A percentile compares a stretch with the other conserved stretches of the same genome.
These are phyloP conservation scores for Phytophthora constricta DNA, from an alignment of 352 stramenopile genomes.

Conservation along the genomic window DNA sequence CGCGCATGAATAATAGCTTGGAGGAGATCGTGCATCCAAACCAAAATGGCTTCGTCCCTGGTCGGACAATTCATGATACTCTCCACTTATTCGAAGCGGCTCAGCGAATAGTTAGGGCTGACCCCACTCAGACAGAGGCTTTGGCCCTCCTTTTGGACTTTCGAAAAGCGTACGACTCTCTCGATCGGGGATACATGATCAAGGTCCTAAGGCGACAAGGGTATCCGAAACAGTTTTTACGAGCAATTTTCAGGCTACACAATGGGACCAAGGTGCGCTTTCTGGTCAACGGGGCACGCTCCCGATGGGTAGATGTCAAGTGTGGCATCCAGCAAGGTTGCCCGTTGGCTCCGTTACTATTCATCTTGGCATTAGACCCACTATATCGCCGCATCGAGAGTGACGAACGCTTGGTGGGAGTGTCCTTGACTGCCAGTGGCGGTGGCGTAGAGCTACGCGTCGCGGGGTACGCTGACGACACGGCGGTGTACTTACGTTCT, in stretches of 20 bases:
- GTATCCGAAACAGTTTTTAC: not conserved
- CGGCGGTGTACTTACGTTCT: not conserved
- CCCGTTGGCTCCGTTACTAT: not conserved
- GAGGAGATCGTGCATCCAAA: not conserved
- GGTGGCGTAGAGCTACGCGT: not conserved
- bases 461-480: conserved; percentile 8
- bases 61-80: not conserved
- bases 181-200: not conserved
- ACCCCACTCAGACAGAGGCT: not conserved
- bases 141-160: not conserved
- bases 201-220: not conserved
- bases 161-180: not conserved
- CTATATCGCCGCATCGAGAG: not conserved
- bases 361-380: not conserved
- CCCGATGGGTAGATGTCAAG: not conserved
- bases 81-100: not conserved
- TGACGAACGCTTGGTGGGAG: not conserved
- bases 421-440: not conserved
- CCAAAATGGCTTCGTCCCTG: conserved; percentile 12
- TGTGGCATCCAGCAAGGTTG: not conserved
- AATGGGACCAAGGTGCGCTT: not conserved
- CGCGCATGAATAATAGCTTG: not conserved
- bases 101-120: not conserved
- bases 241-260: not conserved
- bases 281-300: not conserved